These are phyloP conservation scores for Smittium mucronatum DNA, from an alignment of 371 early-diverging fungal species.

Conservation along the genomic window DNA sequence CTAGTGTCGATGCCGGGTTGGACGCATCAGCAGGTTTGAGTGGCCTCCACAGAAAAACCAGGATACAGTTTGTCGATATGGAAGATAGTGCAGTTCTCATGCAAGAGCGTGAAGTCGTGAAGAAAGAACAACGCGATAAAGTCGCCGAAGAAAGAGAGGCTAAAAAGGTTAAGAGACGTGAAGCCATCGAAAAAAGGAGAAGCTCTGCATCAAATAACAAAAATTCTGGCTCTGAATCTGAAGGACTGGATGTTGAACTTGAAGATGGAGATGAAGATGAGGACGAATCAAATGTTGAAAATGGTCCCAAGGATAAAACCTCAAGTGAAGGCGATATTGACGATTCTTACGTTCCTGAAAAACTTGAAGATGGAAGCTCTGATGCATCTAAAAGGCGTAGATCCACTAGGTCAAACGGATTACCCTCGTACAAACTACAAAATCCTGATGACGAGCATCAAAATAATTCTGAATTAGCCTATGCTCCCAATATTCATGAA, in stretches of 20 bases:
- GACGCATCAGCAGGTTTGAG: not conserved
- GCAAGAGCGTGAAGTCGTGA: slow-evolving; percentile 6
- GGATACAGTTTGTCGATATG: slow-evolving; percentile 9
- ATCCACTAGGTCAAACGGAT: too few relatives aligned
- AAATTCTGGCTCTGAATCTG: slow-evolving; percentile 3
- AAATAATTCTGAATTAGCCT: too few relatives aligned
- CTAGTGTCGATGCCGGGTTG: not conserved
- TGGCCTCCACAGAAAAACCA: not conserved
- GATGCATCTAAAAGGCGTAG: too few relatives aligned
- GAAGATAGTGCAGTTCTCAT: slow-evolving; percentile 7
- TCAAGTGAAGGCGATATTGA: not conserved
- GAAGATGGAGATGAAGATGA: slow-evolving; percentile 2
- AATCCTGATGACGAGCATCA: too few relatives aligned
- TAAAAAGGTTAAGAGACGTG: not conserved
- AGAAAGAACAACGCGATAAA: slow-evolving; percentile 5
- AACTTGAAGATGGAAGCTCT: too few relatives aligned
- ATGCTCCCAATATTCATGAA: too few relatives aligned
- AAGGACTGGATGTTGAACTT: not conserved
- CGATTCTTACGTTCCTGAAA: too few relatives aligned
- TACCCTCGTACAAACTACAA: too few relatives aligned
- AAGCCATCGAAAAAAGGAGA: not conserved
- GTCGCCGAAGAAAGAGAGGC: slow-evolving; percentile 10
- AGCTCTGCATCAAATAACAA: not conserved
- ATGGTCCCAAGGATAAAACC: not conserved
- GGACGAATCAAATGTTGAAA: not conserved